A percentile compares a stretch with the other conserved stretches of the same genome.
Conservation (phyloP, 2,329 filamentous ascomycete species). For the Orbilia brochopaga region DNA sequence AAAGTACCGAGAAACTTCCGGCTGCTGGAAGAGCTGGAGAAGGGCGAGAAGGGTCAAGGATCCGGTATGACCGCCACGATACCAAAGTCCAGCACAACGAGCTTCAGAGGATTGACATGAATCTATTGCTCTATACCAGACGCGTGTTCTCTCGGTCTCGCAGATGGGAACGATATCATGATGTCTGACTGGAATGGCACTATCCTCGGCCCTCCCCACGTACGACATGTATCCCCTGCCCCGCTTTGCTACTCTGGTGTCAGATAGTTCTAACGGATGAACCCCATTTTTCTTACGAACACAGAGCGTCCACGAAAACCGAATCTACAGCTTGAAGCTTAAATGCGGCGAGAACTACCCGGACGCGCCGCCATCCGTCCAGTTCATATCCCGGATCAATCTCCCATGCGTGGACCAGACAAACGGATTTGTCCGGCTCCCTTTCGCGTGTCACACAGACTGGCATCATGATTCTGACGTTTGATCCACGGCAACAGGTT, state of each 20-base stretch:
- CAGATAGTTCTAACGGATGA: neutral
- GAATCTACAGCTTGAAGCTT: conserved; percentile 98
- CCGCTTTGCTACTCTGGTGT: conserved; percentile 27
- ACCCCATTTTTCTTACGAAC: neutral
- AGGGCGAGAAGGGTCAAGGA: conserved; percentile 95
- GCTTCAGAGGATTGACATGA: conserved; percentile 22
- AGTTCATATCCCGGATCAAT: conserved; percentile 94
- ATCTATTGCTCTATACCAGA: conserved; percentile 63
- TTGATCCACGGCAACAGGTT: conserved; percentile 63
- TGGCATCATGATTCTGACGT: neutral
- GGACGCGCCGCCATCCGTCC: conserved; percentile 83
- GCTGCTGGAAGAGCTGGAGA: conserved; percentile 95
- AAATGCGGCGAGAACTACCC: conserved; percentile 91
- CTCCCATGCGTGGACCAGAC: conserved; percentile 87
- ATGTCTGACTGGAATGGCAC: conserved; percentile 99
- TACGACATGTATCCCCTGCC: conserved; percentile 61
- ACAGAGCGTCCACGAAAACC: conserved; percentile 94
- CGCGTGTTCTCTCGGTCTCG: conserved; percentile 94
- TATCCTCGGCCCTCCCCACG: conserved; percentile 93
- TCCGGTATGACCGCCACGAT: conserved; percentile 66
- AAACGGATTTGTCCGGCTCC: conserved; percentile 69
- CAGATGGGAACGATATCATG: conserved; percentile 89
- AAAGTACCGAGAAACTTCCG: conserved; percentile 96
- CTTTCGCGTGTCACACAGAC: neutral
- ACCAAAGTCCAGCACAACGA: neutral